Percentiles rank a stretch among this genome's conserved stretches.
phyloP scores from a whole-genome alignment of 345 rosid species.

The Eutrema yunnanense region DNA sequence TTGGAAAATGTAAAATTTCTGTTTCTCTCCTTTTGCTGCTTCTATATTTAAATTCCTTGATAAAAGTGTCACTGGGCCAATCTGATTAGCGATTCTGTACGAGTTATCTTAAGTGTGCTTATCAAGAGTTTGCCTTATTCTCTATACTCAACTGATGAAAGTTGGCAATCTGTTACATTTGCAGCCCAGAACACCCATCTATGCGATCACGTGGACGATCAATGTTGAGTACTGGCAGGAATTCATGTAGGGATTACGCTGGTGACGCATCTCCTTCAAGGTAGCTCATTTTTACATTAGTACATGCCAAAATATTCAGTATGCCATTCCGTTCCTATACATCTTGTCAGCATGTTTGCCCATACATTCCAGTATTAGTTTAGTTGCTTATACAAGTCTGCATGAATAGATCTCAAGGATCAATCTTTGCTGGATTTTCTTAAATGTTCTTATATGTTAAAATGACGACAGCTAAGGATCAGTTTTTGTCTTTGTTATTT shows the following conservation, averaged over 20 bases:
- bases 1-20: not conserved
- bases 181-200: slow-evolving; percentile 95
- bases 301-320: not conserved
- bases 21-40: not conserved
- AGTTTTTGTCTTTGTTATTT: not conserved
- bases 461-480: not conserved
- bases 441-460: not conserved
- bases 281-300: slow-evolving; percentile 31
- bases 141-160: slow-evolving; percentile 3
- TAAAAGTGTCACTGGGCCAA: not conserved
- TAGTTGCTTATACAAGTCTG: slow-evolving; percentile 2
- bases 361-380: not conserved
- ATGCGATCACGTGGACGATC: slow-evolving; percentile 70
- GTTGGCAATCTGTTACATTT: slow-evolving; percentile 26
- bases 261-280: slow-evolving; percentile 76
- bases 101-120: not conserved
- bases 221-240: slow-evolving; percentile 76
- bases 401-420: not conserved
- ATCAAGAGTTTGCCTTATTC: not conserved
- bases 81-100: not conserved
- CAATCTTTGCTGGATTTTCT: not conserved
- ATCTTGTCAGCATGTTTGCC: slow-evolving; percentile 1
- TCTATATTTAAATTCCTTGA: not conserved
- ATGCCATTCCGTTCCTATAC: not conserved
- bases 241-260: slow-evolving; percentile 49